These are phyloP conservation scores for Bonia amplexicaulis DNA, from an alignment of 176 grass and related monocot species.

Conservation along the genomic window DNA sequence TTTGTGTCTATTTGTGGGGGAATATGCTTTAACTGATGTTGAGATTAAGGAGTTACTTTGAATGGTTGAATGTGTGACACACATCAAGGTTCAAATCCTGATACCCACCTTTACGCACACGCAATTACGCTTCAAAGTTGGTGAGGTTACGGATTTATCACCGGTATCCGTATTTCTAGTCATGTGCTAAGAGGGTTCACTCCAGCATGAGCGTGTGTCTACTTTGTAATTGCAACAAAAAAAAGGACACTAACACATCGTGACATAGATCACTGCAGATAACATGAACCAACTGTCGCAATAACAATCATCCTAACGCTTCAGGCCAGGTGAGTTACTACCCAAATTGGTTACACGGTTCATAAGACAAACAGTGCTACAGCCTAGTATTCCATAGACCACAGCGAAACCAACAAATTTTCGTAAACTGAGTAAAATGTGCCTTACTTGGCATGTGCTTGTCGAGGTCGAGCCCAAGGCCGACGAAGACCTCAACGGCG, in stretches of 20 bases:
- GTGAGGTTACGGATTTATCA: too few relatives aligned
- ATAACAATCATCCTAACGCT: neutral
- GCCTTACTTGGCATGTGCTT: constrained; percentile 24
- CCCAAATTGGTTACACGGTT: neutral
- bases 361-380: neutral
- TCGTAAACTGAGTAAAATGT: neutral
- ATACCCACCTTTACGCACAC: too few relatives aligned
- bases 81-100: too few relatives aligned
- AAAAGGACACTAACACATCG: neutral
- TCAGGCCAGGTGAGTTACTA: neutral
- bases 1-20: too few relatives aligned
- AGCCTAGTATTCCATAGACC: neutral
- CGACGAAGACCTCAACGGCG: constrained; percentile 30
- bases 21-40: too few relatives aligned
- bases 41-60: too few relatives aligned
- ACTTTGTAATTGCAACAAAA: too few relatives aligned
- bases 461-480: constrained; percentile 33
- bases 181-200: too few relatives aligned
- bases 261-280: neutral
- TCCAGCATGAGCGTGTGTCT: too few relatives aligned
- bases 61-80: too few relatives aligned
- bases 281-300: neutral
- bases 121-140: too few relatives aligned
- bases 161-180: too few relatives aligned
- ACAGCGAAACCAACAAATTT: neutral